Evolutionary conservation across 257 asterid genomes (phyloP).

Genomic region (Capsicum baccatum): DNA sequence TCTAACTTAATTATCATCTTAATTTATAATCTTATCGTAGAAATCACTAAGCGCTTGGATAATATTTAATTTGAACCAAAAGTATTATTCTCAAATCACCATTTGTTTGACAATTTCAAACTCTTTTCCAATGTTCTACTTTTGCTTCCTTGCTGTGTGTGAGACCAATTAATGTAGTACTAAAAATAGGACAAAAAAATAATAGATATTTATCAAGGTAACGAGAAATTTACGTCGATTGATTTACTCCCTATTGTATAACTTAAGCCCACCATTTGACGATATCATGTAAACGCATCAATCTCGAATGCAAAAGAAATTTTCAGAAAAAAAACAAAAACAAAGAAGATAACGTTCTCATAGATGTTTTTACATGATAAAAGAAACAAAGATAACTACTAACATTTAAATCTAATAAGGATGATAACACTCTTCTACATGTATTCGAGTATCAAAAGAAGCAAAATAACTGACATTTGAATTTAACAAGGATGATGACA

Average conservation of each 20-base stretch:
- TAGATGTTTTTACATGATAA: neutral
- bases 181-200: no score
- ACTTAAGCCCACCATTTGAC: neutral
- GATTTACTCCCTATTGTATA: neutral
- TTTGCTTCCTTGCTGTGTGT: no score
- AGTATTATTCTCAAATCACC: no score
- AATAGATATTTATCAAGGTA: neutral
- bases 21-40: no score
- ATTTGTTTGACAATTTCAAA: no score
- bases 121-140: no score
- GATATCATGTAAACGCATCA: neutral
- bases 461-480: neutral
- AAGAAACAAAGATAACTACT: neutral
- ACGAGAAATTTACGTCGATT: neutral
- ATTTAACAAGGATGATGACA: neutral
- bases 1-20: no score
- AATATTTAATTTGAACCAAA: no score
- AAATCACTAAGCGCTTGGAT: no score
- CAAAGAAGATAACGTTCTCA: no score
- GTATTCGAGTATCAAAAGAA: neutral
- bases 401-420: neutral
- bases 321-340: no score
- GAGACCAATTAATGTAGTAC: no score
- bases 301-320: neutral
- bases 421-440: neutral